A percentile compares a stretch with the other conserved stretches of the same genome.
phyloP scores from a whole-genome alignment of 192 early-diverging fungal genomes.

The Haplosporangium gracile region DNA sequence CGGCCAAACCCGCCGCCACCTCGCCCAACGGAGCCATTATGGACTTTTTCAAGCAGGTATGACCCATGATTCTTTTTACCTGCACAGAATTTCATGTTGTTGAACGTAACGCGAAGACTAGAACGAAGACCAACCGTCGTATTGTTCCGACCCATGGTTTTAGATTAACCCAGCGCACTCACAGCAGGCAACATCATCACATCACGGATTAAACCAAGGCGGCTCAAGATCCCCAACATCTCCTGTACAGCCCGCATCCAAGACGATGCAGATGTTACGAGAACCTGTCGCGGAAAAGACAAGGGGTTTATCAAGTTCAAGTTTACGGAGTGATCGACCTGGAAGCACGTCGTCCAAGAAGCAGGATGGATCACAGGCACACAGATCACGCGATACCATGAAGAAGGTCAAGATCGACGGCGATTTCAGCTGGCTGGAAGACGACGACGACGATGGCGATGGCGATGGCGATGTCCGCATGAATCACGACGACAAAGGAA shows the following conservation, averaged over 20 bases:
- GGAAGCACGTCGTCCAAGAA: background rate
- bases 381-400: background rate
- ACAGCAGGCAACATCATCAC: constrained; percentile 5
- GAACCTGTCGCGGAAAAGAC: background rate
- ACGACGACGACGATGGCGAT: constrained; percentile 25
- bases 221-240: constrained; percentile 39
- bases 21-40: constrained; percentile 35
- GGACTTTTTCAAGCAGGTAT: constrained; percentile 51
- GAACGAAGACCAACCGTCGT: background rate
- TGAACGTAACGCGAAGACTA: too few relatives aligned
- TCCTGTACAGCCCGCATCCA: constrained; percentile 26
- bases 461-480: background rate
- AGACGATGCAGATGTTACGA: constrained; percentile 36
- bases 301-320: background rate
- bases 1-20: background rate
- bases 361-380: background rate
- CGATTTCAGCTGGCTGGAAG: constrained; percentile 39
- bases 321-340: background rate
- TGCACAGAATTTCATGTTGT: too few relatives aligned
- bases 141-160: background rate
- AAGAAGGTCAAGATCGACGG: constrained; percentile 16
- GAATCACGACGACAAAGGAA: background rate
- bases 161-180: constrained; percentile 25
- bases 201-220: background rate
- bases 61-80: too few relatives aligned